A percentile compares a stretch with the other conserved stretches of the same genome.
Conservation (phyloP, 345 rosid species). For the Salix purpurea region DNA sequence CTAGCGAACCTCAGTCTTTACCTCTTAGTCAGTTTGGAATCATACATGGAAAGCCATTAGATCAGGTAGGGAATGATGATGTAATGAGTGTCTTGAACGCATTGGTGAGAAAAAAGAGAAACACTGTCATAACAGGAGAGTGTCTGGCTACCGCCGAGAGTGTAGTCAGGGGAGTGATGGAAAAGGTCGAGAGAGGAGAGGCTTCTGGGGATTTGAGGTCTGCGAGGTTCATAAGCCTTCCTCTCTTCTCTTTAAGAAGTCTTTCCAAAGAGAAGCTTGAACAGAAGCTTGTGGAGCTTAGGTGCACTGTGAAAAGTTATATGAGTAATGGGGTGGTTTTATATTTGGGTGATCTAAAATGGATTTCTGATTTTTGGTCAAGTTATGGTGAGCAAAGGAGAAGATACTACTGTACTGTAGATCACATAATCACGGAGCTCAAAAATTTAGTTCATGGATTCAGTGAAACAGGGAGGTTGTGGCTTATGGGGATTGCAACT, state of each 20-base stretch:
- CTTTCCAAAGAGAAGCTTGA: constrained; percentile 51
- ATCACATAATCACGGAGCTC: constrained; percentile 52
- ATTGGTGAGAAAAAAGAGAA: constrained; percentile 39
- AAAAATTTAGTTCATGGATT: constrained; percentile 41
- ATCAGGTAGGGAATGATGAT: constrained; percentile 32
- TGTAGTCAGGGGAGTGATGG: constrained; percentile 45
- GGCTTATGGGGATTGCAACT: constrained; percentile 53
- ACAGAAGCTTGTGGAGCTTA: constrained; percentile 49
- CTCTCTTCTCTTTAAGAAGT: constrained; percentile 45
- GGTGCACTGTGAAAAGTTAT: constrained; percentile 42
- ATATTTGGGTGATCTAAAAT: constrained; percentile 62
- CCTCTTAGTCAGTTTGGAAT: constrained; percentile 26
- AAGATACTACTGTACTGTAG: constrained; percentile 38
- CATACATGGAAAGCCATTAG: constrained; percentile 23
- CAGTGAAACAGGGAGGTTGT: constrained; percentile 37
- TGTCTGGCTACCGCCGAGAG: constrained; percentile 35
- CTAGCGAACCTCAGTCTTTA: constrained; percentile 21
- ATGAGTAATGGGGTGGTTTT: constrained; percentile 43
- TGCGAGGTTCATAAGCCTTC: constrained; percentile 46
- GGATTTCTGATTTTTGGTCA: constrained; percentile 57
- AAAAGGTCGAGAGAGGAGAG: constrained; percentile 48
- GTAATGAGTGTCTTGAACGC: constrained; percentile 39
- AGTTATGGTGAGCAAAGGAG: constrained; percentile 44
- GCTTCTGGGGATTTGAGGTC: constrained; percentile 43
- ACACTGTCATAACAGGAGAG: constrained; percentile 52